A percentile compares a stretch with the other conserved stretches of the same genome.
These are phyloP conservation scores for Rugiboletus extremiorientalis DNA, from an alignment of 1,284 basidiomycete species.

Conservation along the genomic window DNA sequence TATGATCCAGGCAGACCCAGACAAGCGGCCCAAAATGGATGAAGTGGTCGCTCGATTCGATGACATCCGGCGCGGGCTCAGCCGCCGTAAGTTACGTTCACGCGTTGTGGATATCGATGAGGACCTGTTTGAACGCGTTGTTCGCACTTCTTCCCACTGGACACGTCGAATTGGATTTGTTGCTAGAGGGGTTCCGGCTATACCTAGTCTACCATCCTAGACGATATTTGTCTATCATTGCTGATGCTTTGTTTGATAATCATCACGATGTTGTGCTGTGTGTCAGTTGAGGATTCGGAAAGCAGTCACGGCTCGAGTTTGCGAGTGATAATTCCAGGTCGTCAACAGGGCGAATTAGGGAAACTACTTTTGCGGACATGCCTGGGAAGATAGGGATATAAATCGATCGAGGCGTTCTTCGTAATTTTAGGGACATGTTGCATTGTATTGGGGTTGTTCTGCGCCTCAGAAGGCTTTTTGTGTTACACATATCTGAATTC, in stretches of 20 bases:
- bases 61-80: constrained; percentile 21
- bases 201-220: constrained; percentile 5
- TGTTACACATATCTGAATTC: too few species aligned
- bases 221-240: neutral
- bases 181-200: neutral
- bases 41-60: constrained; percentile 35
- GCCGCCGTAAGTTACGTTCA: constrained; percentile 28
- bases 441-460: too few species aligned
- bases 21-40: constrained; percentile 35
- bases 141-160: constrained; percentile 15
- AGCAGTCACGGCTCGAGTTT: too few species aligned
- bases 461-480: too few species aligned
- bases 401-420: too few species aligned
- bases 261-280: neutral
- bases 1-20: constrained; percentile 36
- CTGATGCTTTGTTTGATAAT: neutral
- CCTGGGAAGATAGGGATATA: too few species aligned
- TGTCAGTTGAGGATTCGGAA: too few species aligned
- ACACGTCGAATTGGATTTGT: constrained; percentile 17
- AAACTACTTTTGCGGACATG: neutral
- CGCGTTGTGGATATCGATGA: constrained; percentile 11
- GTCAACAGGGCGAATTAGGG: neutral
- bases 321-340: neutral
- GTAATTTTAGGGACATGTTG: too few species aligned
- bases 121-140: neutral